Evolutionary conservation across 257 asterid species (phyloP), one percentile per base, ranked within the genome.

Genomic region (Ajuga chamaepitys): DNA sequence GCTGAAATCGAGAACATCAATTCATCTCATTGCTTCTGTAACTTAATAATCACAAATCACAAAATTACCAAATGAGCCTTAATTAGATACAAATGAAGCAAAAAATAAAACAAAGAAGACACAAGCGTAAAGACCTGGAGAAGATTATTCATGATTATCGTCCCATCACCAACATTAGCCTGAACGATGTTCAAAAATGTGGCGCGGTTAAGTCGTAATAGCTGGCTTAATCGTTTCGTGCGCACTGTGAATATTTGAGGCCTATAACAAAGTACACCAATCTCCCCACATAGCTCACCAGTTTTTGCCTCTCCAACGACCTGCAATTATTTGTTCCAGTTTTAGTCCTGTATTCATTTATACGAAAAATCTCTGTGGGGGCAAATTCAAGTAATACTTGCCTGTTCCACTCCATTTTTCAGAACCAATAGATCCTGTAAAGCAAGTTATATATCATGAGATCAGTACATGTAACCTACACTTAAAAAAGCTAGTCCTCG

Each of bases 151-250:
- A 94, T 94, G 74, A 94, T 94, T 53, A 90, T 83, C 2, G 95
- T 86, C 70, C 95, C 97, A 47, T 94, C 99, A 68, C 93, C 95
- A 63, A 88, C 88, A 59, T 90, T 94, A 72, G 97, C 95, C 85
- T 94, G 95, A 53, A 94, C 72, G 42, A 94, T 88, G 82, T 86
- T 88, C 68, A 90, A 67, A 64, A 94, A 94, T 9, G 86, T 75
- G 52, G 95, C 75, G 22, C 97, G 87, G 46, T 94, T 90, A 67
- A 94, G 71, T 13, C 99, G 89, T 60, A 94, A 75, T 7, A 94
- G 79, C 78, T 90, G 97, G 68, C 95, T 76, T 44, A 94, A 66
- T 70, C 95, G 75, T 74, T 77, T 88, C 0, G 99, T 94, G 52
- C 99, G 86, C 41, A 90, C 96, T 2, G 97, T 88, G 73, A 88